Conservation (phyloP, 2,329 filamentous ascomycete species). For the Colletotrichum sp. region DNA sequence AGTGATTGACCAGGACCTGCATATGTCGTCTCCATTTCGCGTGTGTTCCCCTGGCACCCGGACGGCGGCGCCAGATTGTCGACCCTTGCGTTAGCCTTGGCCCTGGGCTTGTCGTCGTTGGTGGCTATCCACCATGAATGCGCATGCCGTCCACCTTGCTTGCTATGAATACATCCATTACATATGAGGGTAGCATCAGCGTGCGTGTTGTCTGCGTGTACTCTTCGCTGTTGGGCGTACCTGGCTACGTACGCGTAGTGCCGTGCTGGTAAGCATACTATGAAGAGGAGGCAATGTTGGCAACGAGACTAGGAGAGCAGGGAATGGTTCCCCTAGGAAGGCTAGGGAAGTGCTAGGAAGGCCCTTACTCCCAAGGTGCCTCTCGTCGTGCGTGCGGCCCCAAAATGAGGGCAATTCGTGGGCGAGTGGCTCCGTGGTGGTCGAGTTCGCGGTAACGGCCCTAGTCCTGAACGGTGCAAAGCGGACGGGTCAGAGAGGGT, state of each 20-base stretch:
- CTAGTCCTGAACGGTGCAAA: not conserved
- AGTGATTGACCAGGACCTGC: slow-evolving; percentile 2
- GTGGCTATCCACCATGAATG: not conserved
- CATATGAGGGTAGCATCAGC: not conserved
- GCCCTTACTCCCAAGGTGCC: not conserved
- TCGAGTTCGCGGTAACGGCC: not conserved
- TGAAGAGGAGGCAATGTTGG: not conserved
- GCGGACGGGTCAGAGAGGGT: not conserved
- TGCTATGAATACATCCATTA: not conserved
- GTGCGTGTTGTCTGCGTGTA: not conserved
- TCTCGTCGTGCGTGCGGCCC: not conserved
- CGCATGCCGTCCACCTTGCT: not conserved
- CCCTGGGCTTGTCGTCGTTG: slow-evolving; percentile 2
- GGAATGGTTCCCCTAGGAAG: not conserved
- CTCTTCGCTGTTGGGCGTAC: not conserved
- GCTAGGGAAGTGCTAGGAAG: not conserved
- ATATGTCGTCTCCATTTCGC: slow-evolving; percentile 13
- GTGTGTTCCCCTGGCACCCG: slow-evolving; percentile 18
- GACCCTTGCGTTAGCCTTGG: slow-evolving; percentile 15
- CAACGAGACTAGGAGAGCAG: not conserved
- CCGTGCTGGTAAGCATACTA: not conserved
- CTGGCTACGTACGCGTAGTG: not conserved
- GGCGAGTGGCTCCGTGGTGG: not conserved
- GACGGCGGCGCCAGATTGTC: slow-evolving; percentile 4
- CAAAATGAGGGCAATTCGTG: not conserved